Conservation (phyloP, 768 basidiomycete species). For the Erythrobasidium yunnanense region DNA sequence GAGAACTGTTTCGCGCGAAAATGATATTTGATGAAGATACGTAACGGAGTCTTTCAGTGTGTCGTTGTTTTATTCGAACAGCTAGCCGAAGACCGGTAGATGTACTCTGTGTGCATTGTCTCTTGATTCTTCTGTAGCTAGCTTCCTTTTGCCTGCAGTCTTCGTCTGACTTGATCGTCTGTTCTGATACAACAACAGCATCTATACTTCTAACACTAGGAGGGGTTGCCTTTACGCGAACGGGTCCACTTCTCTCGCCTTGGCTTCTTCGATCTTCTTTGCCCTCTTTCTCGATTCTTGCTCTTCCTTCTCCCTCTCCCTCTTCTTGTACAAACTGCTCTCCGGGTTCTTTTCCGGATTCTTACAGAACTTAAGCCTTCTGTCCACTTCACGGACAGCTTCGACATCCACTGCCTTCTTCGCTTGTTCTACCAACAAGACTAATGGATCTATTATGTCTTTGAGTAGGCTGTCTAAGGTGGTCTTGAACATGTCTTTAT, state of each 20-base stretch:
- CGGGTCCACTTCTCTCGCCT: neutral
- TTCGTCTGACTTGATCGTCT: no score
- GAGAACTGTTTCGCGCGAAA: neutral
- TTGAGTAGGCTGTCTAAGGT: constrained; percentile 41
- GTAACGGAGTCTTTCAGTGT: no score
- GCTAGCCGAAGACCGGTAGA: no score
- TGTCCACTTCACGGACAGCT: constrained; percentile 76
- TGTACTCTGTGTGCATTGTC: no score
- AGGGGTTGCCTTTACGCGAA: neutral
- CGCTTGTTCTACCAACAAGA: constrained; percentile 49
- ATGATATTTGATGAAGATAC: no score
- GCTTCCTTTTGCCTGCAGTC: no score
- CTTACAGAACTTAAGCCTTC: constrained; percentile 72
- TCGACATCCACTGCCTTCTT: constrained; percentile 66
- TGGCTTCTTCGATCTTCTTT: constrained; percentile 12
- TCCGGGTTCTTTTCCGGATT: constrained; percentile 93
- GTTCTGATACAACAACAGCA: neutral
- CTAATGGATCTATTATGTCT: constrained; percentile 50
- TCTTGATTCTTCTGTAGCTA: no score
- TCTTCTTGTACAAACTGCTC: constrained; percentile 45
- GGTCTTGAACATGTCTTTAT: constrained; percentile 30
- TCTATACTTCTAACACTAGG: no score
- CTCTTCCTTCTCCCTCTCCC: constrained; percentile 9
- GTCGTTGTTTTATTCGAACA: no score
- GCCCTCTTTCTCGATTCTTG: constrained; percentile 13